Conservation (phyloP, 208 protist species). For the Trypanosoma melophagium region DNA sequence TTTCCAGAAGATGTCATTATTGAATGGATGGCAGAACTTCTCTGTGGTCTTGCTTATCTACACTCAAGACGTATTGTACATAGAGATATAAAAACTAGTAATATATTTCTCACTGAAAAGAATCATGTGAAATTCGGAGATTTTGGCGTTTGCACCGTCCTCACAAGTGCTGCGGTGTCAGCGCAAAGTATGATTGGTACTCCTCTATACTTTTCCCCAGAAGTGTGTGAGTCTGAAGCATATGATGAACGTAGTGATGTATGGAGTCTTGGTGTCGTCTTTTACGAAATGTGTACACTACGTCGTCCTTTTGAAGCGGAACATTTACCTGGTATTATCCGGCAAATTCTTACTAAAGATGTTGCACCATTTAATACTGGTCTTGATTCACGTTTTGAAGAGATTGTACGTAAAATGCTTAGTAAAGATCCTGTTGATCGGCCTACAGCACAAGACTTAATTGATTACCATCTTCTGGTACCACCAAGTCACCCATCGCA, state of each 20-base stretch:
- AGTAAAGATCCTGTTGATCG: slow-evolving; percentile 64
- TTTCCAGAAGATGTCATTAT: slow-evolving; percentile 75
- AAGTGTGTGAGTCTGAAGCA: slow-evolving; percentile 83
- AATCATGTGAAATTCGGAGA: slow-evolving; percentile 92
- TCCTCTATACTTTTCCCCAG: slow-evolving; percentile 90
- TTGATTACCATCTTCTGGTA: slow-evolving; percentile 76
- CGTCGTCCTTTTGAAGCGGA: slow-evolving; percentile 72
- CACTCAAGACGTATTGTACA: slow-evolving; percentile 88
- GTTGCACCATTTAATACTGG: slow-evolving; percentile 75
- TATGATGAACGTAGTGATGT: slow-evolving; percentile 94
- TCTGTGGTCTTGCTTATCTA: slow-evolving; percentile 84
- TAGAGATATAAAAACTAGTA: slow-evolving; percentile 92
- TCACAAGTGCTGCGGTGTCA: slow-evolving; percentile 60
- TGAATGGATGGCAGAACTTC: slow-evolving; percentile 89
- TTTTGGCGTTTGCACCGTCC: slow-evolving; percentile 86
- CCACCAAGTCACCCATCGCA: slow-evolving; percentile 79
- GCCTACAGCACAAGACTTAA: slow-evolving; percentile 78
- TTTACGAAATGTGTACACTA: slow-evolving; percentile 94
- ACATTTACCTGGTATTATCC: slow-evolving; percentile 70
- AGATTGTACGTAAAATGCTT: slow-evolving; percentile 80
- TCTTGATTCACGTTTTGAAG: slow-evolving; percentile 61
- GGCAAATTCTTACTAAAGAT: slow-evolving; percentile 64
- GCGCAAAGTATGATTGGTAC: slow-evolving; percentile 87
- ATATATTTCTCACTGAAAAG: slow-evolving; percentile 90
- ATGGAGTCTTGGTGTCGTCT: slow-evolving; percentile 95